Conservation (phyloP, 139 green algal genomes). For the Closterium sp. region DNA sequence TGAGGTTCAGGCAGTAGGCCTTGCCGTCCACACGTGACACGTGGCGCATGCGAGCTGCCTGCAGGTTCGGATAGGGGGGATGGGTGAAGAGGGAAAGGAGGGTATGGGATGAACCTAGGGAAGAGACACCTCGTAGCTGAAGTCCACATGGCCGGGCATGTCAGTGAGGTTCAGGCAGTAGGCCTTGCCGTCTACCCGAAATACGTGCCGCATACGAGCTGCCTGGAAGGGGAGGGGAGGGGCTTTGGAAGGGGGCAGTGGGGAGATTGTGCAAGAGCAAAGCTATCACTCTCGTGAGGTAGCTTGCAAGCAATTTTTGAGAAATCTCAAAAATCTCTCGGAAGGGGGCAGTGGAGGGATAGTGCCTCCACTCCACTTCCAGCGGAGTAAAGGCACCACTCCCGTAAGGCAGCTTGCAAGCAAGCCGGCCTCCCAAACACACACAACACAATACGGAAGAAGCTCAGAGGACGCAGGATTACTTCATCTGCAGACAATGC, state of each 20-base stretch:
- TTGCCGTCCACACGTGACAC: constrained; percentile 58
- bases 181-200: constrained; percentile 43
- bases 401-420: no score
- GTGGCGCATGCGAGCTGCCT: constrained; percentile 61
- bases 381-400: no score
- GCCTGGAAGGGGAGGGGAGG: not conserved
- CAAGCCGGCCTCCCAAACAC: no score
- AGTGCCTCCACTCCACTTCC: no score
- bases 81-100: not conserved
- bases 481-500: no score
- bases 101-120: not conserved
- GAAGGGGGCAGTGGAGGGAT: no score
- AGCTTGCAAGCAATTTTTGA: not conserved
- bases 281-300: not conserved
- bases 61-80: not conserved
- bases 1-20: constrained; percentile 82
- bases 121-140: constrained; percentile 45
- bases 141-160: constrained; percentile 85
- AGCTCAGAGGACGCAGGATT: not conserved
- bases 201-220: not conserved
- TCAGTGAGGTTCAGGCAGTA: constrained; percentile 87
- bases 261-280: not conserved
- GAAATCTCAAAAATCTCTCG: no score
- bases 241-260: not conserved
- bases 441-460: no score